Percentiles rank a stretch among this genome's conserved stretches.
These are phyloP conservation scores for Bruguiera hainesii DNA, from an alignment of 441 rosid species.

Conservation along the genomic window DNA sequence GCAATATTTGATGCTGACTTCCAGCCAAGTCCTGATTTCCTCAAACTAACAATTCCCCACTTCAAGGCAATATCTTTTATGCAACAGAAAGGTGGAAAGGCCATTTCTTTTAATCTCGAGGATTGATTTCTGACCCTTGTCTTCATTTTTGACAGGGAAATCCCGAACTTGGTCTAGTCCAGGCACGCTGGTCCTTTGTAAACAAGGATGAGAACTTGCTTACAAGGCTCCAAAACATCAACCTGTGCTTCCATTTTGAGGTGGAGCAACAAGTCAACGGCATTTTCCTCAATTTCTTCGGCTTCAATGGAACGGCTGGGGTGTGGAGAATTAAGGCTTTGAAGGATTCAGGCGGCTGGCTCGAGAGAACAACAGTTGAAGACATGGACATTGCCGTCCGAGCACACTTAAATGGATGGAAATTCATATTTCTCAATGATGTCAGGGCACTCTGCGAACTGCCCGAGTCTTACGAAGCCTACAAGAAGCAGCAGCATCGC, in stretches of 20 bases:
- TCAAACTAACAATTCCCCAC: constrained; percentile 47
- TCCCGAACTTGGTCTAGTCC: constrained; percentile 78
- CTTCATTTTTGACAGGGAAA: constrained; percentile 53
- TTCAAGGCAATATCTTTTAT: constrained; percentile 54
- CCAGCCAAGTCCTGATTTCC: constrained; percentile 48
- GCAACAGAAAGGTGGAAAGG: constrained; percentile 5
- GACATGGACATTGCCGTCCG: constrained; percentile 96
- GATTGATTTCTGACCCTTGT: constrained; percentile 3
- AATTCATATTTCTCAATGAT: constrained; percentile 74
- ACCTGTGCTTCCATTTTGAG: constrained; percentile 88
- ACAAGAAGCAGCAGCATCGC: constrained; percentile 90
- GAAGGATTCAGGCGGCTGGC: constrained; percentile 93
- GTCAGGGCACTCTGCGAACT: constrained; percentile 78
- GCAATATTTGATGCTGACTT: constrained; percentile 56
- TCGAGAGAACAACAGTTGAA: constrained; percentile 90
- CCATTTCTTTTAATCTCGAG: neutral
- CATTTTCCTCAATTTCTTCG: constrained; percentile 70
- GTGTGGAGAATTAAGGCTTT: constrained; percentile 93
- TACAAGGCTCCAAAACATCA: constrained; percentile 83
- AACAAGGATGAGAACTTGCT: constrained; percentile 92
- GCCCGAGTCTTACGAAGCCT: constrained; percentile 92
- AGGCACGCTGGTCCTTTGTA: constrained; percentile 90
- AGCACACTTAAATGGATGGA: constrained; percentile 90
- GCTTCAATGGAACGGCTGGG: constrained; percentile 95
- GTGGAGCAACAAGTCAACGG: constrained; percentile 96